Conservation (phyloP, 1,139 yeast species). For the Saccharomyces uvarum region DNA sequence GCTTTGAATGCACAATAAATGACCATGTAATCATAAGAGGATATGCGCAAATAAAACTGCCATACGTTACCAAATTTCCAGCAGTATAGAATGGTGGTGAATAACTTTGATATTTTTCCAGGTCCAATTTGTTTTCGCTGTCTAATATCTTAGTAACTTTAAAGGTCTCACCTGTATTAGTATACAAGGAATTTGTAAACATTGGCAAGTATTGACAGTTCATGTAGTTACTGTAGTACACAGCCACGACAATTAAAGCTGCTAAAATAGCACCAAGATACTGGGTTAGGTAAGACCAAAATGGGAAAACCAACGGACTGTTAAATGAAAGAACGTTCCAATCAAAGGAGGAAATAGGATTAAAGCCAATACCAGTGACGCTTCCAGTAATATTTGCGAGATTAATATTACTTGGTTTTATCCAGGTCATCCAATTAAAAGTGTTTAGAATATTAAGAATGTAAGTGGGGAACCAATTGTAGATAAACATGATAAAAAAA, state of each 20-base stretch:
- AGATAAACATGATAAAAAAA: slow-evolving; percentile 38
- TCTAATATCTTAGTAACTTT: slow-evolving; percentile 39
- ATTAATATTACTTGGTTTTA: slow-evolving; percentile 45
- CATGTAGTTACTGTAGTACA: slow-evolving; percentile 45
- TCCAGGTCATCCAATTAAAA: slow-evolving; percentile 63
- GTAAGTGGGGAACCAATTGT: slow-evolving; percentile 50
- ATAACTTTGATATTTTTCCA: slow-evolving; percentile 37
- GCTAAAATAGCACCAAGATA: slow-evolving; percentile 41
- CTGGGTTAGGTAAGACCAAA: slow-evolving; percentile 39
- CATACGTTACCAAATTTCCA: slow-evolving; percentile 47
- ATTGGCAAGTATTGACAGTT: slow-evolving; percentile 51
- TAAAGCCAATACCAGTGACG: slow-evolving; percentile 45
- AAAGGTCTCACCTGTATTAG: slow-evolving; percentile 42
- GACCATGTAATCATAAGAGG: slow-evolving; percentile 48
- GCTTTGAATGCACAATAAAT: slow-evolving; percentile 27
- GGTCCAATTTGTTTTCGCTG: slow-evolving; percentile 35
- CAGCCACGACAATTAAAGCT: slow-evolving; percentile 37
- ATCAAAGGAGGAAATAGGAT: slow-evolving; percentile 47
- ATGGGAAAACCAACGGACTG: slow-evolving; percentile 38
- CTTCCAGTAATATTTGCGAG: slow-evolving; percentile 51
- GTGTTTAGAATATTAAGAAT: slow-evolving; percentile 18
- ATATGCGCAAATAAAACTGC: slow-evolving; percentile 50
- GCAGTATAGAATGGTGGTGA: slow-evolving; percentile 58
- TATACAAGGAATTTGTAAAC: slow-evolving; percentile 42
- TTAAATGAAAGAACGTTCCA: slow-evolving; percentile 39